phyloP scores from a whole-genome alignment of 2,329 filamentous ascomycete species.

The Zalaria obscura region DNA sequence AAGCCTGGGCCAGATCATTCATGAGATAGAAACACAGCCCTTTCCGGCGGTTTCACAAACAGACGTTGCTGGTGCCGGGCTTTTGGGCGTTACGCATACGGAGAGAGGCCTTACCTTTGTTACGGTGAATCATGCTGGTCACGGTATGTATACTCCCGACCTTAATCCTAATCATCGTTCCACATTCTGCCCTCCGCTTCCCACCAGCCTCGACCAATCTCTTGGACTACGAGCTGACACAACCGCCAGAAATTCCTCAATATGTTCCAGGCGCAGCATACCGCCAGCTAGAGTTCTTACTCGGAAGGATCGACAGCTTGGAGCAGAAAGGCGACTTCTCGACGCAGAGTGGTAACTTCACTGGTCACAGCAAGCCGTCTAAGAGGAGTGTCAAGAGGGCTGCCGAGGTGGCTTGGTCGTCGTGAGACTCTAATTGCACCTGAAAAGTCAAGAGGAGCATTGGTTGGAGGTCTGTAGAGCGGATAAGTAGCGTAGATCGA shows the following conservation, averaged over 20 bases:
- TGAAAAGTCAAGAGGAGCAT: no score
- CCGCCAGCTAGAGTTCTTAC: constrained; percentile 58
- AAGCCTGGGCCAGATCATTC: constrained; percentile 4
- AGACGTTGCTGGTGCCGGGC: constrained; percentile 11
- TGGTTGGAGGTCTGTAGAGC: no score
- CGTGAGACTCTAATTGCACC: no score
- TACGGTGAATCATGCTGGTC: constrained; percentile 13
- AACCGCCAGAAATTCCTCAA: background rate
- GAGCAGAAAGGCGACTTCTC: constrained; percentile 21
- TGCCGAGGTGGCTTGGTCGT: no score
- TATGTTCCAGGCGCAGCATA: constrained; percentile 38
- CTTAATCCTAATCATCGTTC: no score
- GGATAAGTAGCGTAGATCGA: no score
- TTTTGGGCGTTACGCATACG: constrained; percentile 10
- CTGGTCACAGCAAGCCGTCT: constrained; percentile 2
- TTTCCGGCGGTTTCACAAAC: constrained; percentile 1
- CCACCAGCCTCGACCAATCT: no score
- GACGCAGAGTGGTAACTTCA: constrained; percentile 18
- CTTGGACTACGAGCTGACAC: no score
- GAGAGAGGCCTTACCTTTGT: constrained; percentile 16
- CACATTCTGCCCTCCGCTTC: no score
- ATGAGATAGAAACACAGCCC: constrained; percentile 8
- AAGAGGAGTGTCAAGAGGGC: no score
- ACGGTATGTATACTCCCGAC: constrained; percentile 5
- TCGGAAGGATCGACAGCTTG: constrained; percentile 53